A percentile compares a stretch with the other conserved stretches of the same genome.
Conservation (phyloP, 2,329 filamentous ascomycete genomes). For the Trichoderma arundinaceum region DNA sequence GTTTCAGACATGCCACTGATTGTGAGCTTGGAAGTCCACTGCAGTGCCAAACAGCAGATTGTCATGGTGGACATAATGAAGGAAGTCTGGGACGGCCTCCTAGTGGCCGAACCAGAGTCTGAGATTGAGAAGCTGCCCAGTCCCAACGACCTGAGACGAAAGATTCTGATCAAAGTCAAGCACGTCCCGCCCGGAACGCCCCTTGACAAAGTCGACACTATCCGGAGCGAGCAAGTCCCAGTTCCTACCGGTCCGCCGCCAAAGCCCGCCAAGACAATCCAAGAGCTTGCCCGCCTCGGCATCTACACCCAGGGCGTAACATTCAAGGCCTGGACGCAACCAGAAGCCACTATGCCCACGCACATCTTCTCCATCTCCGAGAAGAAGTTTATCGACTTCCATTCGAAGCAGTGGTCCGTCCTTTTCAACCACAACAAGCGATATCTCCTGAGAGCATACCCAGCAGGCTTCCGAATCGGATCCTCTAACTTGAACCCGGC, state of each 20-base stretch:
- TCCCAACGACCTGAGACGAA: conserved; percentile 71
- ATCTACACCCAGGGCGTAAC: conserved; percentile 84
- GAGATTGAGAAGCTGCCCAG: conserved; percentile 64
- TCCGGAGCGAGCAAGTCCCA: conserved; percentile 48
- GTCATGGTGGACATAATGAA: conserved; percentile 93
- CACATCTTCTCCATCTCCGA: conserved; percentile 74
- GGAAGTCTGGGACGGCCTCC: conserved; percentile 75
- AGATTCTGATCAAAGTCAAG: conserved; percentile 86
- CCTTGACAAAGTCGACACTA: conserved; percentile 41
- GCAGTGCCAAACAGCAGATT: conserved; percentile 77
- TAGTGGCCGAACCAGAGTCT: conserved; percentile 63
- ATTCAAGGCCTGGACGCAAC: conserved; percentile 78
- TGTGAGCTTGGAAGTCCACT: conserved; percentile 92
- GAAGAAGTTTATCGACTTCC: conserved; percentile 66
- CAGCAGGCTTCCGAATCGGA: conserved; percentile 77
- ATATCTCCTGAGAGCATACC: conserved; percentile 87
- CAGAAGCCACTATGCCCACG: conserved; percentile 68
- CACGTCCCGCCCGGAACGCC: conserved; percentile 58
- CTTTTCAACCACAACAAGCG: conserved; percentile 83
- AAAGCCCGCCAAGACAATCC: conserved; percentile 70
- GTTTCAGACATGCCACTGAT: conserved; percentile 83
- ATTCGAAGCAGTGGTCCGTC: conserved; percentile 53
- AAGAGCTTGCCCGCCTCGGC: conserved; percentile 75
- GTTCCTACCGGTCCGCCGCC: conserved; percentile 44
- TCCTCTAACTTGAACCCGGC: conserved; percentile 88